Conservation (phyloP, 805 yeast species). For the Zygotorulaspora danielsina region DNA sequence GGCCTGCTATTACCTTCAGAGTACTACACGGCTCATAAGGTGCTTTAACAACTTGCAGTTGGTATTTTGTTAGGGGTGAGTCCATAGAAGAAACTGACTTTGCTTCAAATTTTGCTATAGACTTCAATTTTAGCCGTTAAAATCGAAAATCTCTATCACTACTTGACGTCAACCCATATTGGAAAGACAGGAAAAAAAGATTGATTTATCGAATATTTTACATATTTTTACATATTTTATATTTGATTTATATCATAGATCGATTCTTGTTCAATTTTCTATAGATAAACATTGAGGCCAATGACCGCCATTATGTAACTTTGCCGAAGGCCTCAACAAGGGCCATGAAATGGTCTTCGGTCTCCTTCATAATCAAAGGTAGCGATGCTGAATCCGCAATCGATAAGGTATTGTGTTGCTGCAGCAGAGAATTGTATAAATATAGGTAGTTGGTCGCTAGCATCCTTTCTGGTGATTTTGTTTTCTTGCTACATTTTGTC, state of each 20-base stretch:
- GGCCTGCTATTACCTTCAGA: constrained; percentile 59
- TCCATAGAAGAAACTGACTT: constrained; percentile 1
- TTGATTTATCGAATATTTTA: no score
- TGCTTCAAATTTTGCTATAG: background rate
- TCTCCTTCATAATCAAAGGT: constrained; percentile 29
- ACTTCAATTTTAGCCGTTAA: no score
- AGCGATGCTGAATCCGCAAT: constrained; percentile 11
- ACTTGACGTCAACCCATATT: no score
- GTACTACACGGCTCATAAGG: constrained; percentile 41
- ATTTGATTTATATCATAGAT: no score
- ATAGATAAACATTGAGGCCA: no score
- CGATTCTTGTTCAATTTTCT: no score
- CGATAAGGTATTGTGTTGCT: constrained; percentile 17
- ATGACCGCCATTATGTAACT: no score
- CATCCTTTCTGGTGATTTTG: constrained; percentile 60
- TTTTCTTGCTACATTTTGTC: constrained; percentile 59
- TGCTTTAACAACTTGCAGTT: constrained; percentile 42
- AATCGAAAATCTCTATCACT: no score
- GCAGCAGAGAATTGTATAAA: constrained; percentile 30
- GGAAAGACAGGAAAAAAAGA: no score
- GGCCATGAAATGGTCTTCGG: constrained; percentile 29
- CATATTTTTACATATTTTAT: no score
- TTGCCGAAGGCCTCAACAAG: constrained; percentile 34
- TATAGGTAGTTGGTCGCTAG: constrained; percentile 52
- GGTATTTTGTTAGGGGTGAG: constrained; percentile 40